Evolutionary conservation across 345 rosid species (phyloP).

Genomic region (Eucalyptus curtisii): DNA sequence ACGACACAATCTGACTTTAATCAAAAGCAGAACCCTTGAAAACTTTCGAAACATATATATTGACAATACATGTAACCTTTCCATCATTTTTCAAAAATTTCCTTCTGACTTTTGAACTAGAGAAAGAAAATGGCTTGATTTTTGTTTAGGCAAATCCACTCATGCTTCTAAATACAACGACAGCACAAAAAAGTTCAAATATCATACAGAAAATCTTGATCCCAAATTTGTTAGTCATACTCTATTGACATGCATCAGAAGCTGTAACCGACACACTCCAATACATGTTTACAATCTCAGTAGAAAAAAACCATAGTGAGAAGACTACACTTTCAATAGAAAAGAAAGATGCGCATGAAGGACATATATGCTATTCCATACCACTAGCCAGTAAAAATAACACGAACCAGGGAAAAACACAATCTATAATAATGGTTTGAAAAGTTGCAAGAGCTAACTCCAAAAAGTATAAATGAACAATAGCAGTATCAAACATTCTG

Average conservation of each 20-base stretch:
- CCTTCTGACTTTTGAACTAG: neutral
- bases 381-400: neutral
- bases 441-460: neutral
- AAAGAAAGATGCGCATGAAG: neutral
- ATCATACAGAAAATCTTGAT: neutral
- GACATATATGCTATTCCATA: neutral
- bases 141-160: neutral
- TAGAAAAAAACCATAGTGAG: neutral
- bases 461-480: neutral
- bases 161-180: neutral
- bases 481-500: neutral
- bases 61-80: neutral
- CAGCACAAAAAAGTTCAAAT: neutral
- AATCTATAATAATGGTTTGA: neutral
- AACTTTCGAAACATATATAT: neutral
- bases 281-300: neutral
- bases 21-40: neutral
- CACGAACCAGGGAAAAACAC: neutral
- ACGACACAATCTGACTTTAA: neutral
- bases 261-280: neutral
- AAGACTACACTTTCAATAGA: neutral
- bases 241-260: neutral
- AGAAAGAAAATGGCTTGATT: neutral
- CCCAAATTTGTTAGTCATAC: neutral
- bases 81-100: neutral